Conservation (phyloP, 768 basidiomycete species). For the Lactifluus volemus region DNA sequence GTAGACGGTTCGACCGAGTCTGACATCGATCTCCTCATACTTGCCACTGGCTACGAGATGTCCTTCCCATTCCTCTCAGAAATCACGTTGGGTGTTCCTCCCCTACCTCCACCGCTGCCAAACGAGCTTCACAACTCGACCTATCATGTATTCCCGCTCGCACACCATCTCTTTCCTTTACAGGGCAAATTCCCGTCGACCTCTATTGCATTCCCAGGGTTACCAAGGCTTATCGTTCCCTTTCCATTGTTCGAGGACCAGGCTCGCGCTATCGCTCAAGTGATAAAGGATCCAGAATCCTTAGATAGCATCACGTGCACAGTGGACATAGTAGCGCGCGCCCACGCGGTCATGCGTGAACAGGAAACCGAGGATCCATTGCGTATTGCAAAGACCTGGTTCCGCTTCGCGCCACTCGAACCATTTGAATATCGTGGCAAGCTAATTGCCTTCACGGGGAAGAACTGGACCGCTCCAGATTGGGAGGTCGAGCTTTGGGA, state of each 20-base stretch:
- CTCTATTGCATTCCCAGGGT: slow-evolving; percentile 58
- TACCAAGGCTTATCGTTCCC: slow-evolving; percentile 52
- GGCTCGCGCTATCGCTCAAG: slow-evolving; percentile 50
- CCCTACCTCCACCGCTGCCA: slow-evolving; percentile 42
- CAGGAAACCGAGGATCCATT: slow-evolving; percentile 27
- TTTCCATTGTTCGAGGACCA: slow-evolving; percentile 77
- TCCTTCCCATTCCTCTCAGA: slow-evolving; percentile 55
- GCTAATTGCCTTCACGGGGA: slow-evolving; percentile 40
- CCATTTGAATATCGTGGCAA: slow-evolving; percentile 65
- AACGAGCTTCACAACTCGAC: slow-evolving; percentile 52
- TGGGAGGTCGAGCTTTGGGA: slow-evolving; percentile 56
- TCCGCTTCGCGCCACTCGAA: slow-evolving; percentile 38
- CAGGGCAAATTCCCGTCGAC: slow-evolving; percentile 35
- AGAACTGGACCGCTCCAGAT: slow-evolving; percentile 31
- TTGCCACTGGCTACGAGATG: slow-evolving; percentile 70
- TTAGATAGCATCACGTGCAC: slow-evolving; percentile 44
- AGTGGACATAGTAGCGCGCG: slow-evolving; percentile 38
- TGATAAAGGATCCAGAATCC: slow-evolving; percentile 42
- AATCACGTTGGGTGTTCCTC: slow-evolving; percentile 31
- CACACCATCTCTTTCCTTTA: slow-evolving; percentile 61
- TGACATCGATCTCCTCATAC: slow-evolving; percentile 51
- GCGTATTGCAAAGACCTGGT: slow-evolving; percentile 48
- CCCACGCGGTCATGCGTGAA: not conserved
- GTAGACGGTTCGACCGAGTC: slow-evolving; percentile 49
- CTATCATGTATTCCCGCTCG: slow-evolving; percentile 61